Evolutionary conservation across 352 stramenopile genomes (phyloP), one percentile per base, ranked within the genome.

Genomic region (Phytophthora citrophthora): DNA sequence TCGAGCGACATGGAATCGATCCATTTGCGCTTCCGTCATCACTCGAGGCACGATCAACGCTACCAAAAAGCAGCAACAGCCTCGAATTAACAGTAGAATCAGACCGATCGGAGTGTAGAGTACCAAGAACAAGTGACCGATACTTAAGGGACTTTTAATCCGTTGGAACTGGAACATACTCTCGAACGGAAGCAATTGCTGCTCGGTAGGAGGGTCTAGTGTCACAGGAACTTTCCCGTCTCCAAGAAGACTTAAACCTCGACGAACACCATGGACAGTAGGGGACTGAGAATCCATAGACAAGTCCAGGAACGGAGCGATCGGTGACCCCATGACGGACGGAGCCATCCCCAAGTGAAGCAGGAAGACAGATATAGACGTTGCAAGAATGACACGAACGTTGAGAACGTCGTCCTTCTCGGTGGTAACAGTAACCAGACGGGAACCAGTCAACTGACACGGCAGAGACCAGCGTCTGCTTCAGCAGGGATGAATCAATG

Each of bases 81-180:
- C 52, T 4, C 82, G 82, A 12, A 89, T 13, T 1, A 79, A 4
- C 51, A 91, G 18, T 7, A 92, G 48, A 36, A 86, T 2, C 16
- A 88, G 7, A 4, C 83, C 83, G 9, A 92, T 40, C 2, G 83
- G 83, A 40, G 79, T 60, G 50, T 91, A 91, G 7, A 91, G 62
- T 36, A 87, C 40, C 47, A 91, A 54, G 10, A 83, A 46, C 13
- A 83, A n/a, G 40, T 90, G 80, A 3, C 57, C 67, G 9, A 79
- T 26, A 5, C 59, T 20, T n/a, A 77, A 31, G 11, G 83, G 81
- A 8, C 68, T 66, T 55, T 89, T 85, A 67, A 91, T 70, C 38
- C 81, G 81, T 57, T 88, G 69, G 51, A 90, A 83, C 64, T 90
- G 83, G 69, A 88, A 90, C 80, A 91, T 90, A 63, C 50, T 73